Base-by-base conservation (phyloP, 805 yeast species). In the Candida sithepensis region DNA sequence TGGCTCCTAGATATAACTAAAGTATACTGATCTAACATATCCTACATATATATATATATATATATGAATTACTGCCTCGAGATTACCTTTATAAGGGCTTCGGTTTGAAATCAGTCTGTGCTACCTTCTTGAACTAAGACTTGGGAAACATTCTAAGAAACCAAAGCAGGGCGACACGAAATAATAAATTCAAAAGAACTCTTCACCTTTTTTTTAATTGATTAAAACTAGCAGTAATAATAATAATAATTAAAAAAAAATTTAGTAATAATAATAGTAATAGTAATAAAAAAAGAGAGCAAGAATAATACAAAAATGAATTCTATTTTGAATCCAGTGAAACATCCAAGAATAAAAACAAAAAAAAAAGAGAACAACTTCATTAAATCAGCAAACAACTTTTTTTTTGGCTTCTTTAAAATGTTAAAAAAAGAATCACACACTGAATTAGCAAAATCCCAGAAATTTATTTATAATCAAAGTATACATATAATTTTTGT, bases 351-450 rank as follows among this genome's bases (percentile, higher is more conserved):
- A 41, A 22, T 23, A 32, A 33, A 32, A 21, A 23, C 13, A 46
- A 44, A 44, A 43, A 39, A 49, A 47, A 46, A 23, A 41, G 45
- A 42, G 41, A 42, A 51, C 44, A 33, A 42, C 44, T 50, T 43
- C 22, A 22, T 39, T 23, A 39, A 22, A n/a, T 22, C 26, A 38
- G 26, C 24, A 38, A 38, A 39, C 19, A n/a, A 22, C 18, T 14
- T 22, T 23, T 39, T 39, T 14, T 40, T 21, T 40, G 5, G 8
- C 33, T 16, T 26, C 26, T 26, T 9, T n/a, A 34, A n/a, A 34
- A 34, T 16, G 21, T 16, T 16, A 32, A 32, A 34, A n/a, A 34
- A 34, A 34, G 19, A 34, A 34, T 34, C 38, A 34, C 38, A 34
- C 38, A 34, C 38, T 34, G 38, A 34, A 34, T 34, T 34, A 34